phyloP scores from a whole-genome alignment of 106 monocot species.

The Allium cepa region DNA sequence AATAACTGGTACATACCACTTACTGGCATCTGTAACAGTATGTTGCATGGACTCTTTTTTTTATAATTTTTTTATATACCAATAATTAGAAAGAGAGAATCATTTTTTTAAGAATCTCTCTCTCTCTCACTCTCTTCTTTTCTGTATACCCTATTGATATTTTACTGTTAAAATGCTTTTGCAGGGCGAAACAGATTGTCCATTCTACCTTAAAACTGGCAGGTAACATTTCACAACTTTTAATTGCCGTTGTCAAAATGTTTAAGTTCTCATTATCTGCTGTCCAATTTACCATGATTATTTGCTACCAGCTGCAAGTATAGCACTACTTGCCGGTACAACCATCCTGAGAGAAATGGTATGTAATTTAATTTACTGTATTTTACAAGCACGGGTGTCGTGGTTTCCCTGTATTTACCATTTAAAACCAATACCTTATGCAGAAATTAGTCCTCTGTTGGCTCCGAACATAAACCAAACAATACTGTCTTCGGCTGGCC shows the following conservation, averaged over 20 bases:
- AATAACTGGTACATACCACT: too few relatives aligned
- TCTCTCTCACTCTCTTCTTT: too few relatives aligned
- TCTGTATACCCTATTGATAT: too few relatives aligned
- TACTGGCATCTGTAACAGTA: neutral
- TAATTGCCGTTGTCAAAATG: too few relatives aligned
- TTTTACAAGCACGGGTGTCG: neutral
- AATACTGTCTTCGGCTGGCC: conserved; percentile 28
- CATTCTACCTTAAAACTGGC: conserved; percentile 95
- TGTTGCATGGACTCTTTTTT: neutral
- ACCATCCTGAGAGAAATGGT: conserved; percentile 83
- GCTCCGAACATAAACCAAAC: conserved; percentile 19
- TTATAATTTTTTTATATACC: too few relatives aligned
- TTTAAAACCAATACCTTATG: conserved; percentile 9
- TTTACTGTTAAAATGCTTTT: neutral
- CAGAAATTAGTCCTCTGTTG: conserved; percentile 39
- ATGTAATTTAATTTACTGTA: conserved; percentile 3
- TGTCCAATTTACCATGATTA: neutral
- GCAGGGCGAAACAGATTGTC: conserved; percentile 86
- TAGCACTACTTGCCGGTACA: conserved; percentile 77
- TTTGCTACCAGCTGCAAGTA: conserved; percentile 76
- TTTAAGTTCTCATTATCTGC: too few relatives aligned
- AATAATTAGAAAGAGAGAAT: too few relatives aligned
- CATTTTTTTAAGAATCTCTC: too few relatives aligned
- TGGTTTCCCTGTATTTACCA: neutral
- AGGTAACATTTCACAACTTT: conserved; percentile 31